Conservation (phyloP, 2,329 filamentous ascomycete species). For the Exophiala oligosperma region DNA sequence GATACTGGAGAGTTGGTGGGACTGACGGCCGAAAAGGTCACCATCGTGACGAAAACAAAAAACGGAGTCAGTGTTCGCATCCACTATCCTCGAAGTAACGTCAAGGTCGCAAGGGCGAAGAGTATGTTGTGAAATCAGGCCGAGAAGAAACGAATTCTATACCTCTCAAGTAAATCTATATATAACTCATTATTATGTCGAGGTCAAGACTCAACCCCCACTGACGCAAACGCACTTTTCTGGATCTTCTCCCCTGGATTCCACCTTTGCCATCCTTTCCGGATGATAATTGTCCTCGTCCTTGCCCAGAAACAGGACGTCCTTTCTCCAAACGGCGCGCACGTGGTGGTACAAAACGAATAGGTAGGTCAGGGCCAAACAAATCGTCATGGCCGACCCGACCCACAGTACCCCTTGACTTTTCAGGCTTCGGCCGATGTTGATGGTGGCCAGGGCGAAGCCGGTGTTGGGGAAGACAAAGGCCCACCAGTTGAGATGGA, state of each 20-base stretch:
- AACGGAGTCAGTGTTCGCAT: too few species aligned
- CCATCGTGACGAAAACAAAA: too few species aligned
- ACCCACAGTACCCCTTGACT: slow-evolving; percentile 57
- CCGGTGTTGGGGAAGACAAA: slow-evolving; percentile 68
- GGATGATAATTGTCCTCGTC: slow-evolving; percentile 53
- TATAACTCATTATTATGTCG: too few species aligned
- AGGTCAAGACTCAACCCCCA: neutral
- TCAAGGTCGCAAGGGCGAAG: too few species aligned
- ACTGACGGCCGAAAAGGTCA: too few species aligned
- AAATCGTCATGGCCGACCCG: slow-evolving; percentile 56
- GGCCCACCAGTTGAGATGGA: slow-evolving; percentile 61
- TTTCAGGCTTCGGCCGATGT: slow-evolving; percentile 54
- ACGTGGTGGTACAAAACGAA: slow-evolving; percentile 53
- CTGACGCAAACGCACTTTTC: slow-evolving; percentile 7
- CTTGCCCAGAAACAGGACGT: slow-evolving; percentile 60
- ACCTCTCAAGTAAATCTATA: too few species aligned
- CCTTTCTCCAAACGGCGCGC: slow-evolving; percentile 50
- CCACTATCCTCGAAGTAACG: too few species aligned
- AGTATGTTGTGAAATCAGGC: too few species aligned
- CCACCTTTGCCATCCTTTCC: slow-evolving; percentile 18
- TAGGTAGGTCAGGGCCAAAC: slow-evolving; percentile 57
- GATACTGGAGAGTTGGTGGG: too few species aligned
- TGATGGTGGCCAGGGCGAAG: slow-evolving; percentile 60
- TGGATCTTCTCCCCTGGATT: slow-evolving; percentile 8
- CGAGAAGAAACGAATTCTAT: too few species aligned